Evolutionary conservation across 441 rosid species (phyloP).

Genomic region (Aquilaria agallochum): DNA sequence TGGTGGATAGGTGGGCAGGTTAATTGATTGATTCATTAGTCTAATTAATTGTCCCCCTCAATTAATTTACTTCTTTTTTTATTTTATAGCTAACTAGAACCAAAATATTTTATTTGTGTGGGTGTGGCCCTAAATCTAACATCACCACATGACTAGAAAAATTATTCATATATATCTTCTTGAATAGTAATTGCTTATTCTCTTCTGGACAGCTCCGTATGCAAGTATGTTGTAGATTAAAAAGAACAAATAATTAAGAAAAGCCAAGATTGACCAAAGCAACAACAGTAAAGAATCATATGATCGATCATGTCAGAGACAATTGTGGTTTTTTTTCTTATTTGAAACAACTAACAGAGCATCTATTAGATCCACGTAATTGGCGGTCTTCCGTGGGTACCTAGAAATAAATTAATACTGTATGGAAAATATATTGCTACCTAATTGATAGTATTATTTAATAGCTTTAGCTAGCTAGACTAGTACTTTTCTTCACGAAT

Average conservation of each 20-base stretch:
- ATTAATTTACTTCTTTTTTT: conserved; percentile 19
- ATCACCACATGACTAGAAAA: conserved; percentile 3
- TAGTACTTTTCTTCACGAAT: no score
- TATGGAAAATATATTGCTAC: no score
- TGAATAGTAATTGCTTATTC: conserved; percentile 10
- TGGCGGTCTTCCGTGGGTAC: no score
- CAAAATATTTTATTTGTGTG: conserved; percentile 29
- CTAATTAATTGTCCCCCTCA: conserved; percentile 26
- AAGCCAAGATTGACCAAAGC: conserved; percentile 43
- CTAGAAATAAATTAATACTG: no score
- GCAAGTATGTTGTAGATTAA: conserved; percentile 9
- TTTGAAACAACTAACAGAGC: no score
- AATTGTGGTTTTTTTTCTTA: no score
- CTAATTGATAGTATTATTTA: no score
- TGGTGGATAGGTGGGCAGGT: conserved; percentile 43
- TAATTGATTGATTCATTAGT: conserved; percentile 28
- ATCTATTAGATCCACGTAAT: no score
- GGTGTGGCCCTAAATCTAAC: conserved; percentile 20
- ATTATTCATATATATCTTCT: background rate
- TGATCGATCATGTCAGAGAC: no score
- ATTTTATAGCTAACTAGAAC: conserved; percentile 19
- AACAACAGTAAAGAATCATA: background rate
- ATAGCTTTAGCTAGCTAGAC: no score
- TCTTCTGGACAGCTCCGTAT: conserved; percentile 26
- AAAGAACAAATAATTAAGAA: conserved; percentile 17